phyloP scores from a whole-genome alignment of 495 filamentous ascomycete species.

The Cercophora sp. region DNA sequence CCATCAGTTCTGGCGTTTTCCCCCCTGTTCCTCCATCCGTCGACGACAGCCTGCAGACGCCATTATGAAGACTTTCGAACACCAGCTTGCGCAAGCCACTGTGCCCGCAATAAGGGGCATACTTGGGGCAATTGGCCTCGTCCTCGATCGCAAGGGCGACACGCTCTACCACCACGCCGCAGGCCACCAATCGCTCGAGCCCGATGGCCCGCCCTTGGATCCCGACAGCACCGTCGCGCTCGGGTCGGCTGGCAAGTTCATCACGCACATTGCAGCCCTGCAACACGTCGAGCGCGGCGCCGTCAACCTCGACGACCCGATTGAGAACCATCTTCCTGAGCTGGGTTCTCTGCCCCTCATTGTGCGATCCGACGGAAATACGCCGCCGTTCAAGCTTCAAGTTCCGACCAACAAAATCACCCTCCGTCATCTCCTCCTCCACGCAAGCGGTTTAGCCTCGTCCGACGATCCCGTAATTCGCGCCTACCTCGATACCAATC shows the following conservation, averaged over 20 bases:
- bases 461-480: background rate
- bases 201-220: slow-evolving; percentile 4
- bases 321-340: slow-evolving; percentile 17
- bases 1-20: too few species aligned
- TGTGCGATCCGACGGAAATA: background rate
- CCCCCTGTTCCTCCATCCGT: too few species aligned
- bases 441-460: slow-evolving; percentile 10
- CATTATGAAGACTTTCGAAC: background rate
- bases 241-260: slow-evolving; percentile 17
- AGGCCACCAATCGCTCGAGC: slow-evolving; percentile 7
- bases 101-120: background rate
- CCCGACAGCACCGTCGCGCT: slow-evolving; percentile 9
- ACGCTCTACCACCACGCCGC: slow-evolving; percentile 11
- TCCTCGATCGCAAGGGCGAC: background rate
- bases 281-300: slow-evolving; percentile 26
- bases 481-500: background rate
- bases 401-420: slow-evolving; percentile 14
- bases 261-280: slow-evolving; percentile 23
- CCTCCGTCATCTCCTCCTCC: slow-evolving; percentile 22
- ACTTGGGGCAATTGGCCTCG: slow-evolving; percentile 1
- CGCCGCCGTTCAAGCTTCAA: background rate
- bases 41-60: too few species aligned
- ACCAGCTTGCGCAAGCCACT: background rate
- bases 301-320: slow-evolving; percentile 24
- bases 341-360: slow-evolving; percentile 10